Evolutionary conservation across 2,329 filamentous ascomycete species (phyloP), one percentile per base, ranked within the genome.

Genomic region (Clarireedia hainanense): DNA sequence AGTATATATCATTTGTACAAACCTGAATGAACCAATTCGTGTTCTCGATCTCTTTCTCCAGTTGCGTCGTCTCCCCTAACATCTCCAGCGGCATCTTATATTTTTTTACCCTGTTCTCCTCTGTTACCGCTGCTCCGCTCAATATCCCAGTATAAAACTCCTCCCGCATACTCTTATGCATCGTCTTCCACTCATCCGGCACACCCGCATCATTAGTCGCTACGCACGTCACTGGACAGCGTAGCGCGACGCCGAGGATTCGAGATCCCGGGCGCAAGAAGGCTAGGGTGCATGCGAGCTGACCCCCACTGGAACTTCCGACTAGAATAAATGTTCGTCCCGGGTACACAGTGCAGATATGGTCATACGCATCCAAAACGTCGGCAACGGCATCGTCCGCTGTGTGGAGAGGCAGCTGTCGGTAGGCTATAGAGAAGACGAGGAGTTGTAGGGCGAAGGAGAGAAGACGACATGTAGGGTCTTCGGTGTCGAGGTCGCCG

Each of bases 1-100:
- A 79, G 57, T 78, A 70, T 42, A 73, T 71, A 59, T 80, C 77
- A 52, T 79, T 79, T 7, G 74, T 75, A 57, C 72, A 74, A 4
- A 78, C 65, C 67, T 80, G 77, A 15, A 79, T 70, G 52, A 55
- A 55, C 71, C 74, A 80, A 46, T 74, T 75, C 56, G 69, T 66
- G 5, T 68, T 62, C 36, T 36, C 26, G 17, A 5, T 12, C 1
- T 36, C 15, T 6, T 49, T 5, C 5, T 7, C 17, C 5, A 30
- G 7, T 6, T 15, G 66, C 60, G 60, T 40, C 45, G 55, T 52
- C 37, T 59, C 47, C 5, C 0, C 65, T 67, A 61, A 77, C 15
- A 52, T 65, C 67, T 62, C 76, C 4, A 78, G 62, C 7, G 75
- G 76, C 61, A 78, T 71, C 40, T 62, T 64, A 30, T 65, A 62